Evolutionary conservation across 2,329 filamentous ascomycete genomes (phyloP), one percentile per base, ranked within the genome.

Genomic region (Purpureocillium lavendulum): DNA sequence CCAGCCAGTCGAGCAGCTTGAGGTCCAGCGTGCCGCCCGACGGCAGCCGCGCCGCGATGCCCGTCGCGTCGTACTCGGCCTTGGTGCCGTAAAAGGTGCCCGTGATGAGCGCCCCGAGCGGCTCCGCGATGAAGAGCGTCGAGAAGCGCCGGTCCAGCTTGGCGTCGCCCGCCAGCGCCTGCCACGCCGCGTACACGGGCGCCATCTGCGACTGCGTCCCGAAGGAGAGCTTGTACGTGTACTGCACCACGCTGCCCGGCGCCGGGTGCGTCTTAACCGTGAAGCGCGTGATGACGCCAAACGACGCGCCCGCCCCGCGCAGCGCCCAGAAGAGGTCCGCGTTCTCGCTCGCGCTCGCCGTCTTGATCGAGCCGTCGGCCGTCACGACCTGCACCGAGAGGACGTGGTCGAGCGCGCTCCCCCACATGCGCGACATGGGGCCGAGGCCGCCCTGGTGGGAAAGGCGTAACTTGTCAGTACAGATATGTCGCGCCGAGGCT

Each of bases 1-100:
- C 77, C 15, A 84, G 60, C 78, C 80, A 86, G 59, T 82, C 75
- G 31, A 71, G 68, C 16, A 78, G 47, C n/a, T 71, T 65, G 6
- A 76, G 49, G 9, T 69, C 64, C 4, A 64, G 47, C 10, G 53
- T 54, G 5, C 62, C 54, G 10, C 54, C 61, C 8, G 51, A 49
- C 1, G 74, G 73, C 3, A 79, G 66, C 40, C 57, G 63, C 15
- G 56, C 51, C 2, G 63, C 58, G 17, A 79, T 75, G 0, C 71
- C 71, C 0, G 67, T 64, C 3, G 64, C 65, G 4, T 70, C 50
- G 49, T 69, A 83, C 50, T 83, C 77, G 0, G 60, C 64, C 33
- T 70, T 57, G 0, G 71, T 72, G 9, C 79, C 79, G 49, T 78
- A 82, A 49, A 75, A 83, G 0, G 72, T 77, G 2, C 73, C 77